Conservation (phyloP, 2,329 filamentous ascomycete genomes). For the Paraphaeosphaeria sporulosa region DNA sequence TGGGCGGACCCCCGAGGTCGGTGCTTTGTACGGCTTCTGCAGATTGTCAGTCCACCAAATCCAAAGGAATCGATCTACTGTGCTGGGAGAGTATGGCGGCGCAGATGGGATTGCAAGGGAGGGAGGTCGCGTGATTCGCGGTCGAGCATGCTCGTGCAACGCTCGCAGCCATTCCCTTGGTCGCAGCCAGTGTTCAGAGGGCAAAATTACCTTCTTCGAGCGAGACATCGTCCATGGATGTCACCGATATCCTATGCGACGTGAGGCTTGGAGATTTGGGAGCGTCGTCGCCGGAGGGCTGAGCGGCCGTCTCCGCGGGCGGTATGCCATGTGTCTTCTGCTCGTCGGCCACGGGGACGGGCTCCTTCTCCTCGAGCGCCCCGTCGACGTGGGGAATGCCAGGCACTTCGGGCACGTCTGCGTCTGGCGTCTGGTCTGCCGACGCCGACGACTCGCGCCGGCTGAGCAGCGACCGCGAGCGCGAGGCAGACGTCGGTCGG, state of each 20-base stretch:
- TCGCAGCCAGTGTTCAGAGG: slow-evolving; percentile 16
- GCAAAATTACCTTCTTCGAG: slow-evolving; percentile 63
- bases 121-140: slow-evolving; percentile 16
- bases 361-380: slow-evolving; percentile 14
- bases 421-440: slow-evolving; percentile 28
- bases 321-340: slow-evolving; percentile 51
- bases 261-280: slow-evolving; percentile 62
- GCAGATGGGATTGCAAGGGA: slow-evolving; percentile 3
- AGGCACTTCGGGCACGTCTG: slow-evolving; percentile 26
- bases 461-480: slow-evolving; percentile 63
- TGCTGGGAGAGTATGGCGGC: background rate
- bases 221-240: slow-evolving; percentile 71
- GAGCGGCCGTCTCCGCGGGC: slow-evolving; percentile 35
- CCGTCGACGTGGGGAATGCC: slow-evolving; percentile 24
- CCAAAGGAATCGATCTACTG: background rate
- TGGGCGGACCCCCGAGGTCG: slow-evolving; percentile 51
- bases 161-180: slow-evolving; percentile 15
- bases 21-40: slow-evolving; percentile 38
- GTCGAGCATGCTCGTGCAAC: slow-evolving; percentile 8
- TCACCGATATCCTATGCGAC: slow-evolving; percentile 62
- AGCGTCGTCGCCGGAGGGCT: slow-evolving; percentile 23
- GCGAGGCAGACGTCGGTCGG: slow-evolving; percentile 47
- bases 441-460: slow-evolving; percentile 44
- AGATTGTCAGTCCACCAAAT: slow-evolving; percentile 24
- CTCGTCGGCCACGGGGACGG: slow-evolving; percentile 26